A percentile compares a stretch with the other conserved stretches of the same genome.
phyloP scores from a whole-genome alignment of 1,139 yeast genomes.

The Geotrichum klebahnii region DNA sequence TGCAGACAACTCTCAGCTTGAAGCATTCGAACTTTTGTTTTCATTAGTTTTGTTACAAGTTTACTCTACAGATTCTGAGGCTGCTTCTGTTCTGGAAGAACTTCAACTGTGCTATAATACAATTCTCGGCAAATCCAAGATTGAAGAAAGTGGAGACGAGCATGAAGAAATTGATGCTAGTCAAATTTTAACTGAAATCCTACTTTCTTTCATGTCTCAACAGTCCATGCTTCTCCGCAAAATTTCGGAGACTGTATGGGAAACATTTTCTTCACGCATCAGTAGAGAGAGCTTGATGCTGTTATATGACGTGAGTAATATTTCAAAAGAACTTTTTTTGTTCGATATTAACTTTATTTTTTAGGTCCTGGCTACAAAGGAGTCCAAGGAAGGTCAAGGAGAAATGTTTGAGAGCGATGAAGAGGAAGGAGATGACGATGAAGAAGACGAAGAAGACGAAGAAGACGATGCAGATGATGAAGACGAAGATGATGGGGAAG shows the following conservation, averaged over 20 bases:
- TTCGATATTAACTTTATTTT: conserved; percentile 4
- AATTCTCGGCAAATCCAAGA: conserved; percentile 30
- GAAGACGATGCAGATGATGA: conserved; percentile 39
- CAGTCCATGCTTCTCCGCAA: conserved; percentile 68
- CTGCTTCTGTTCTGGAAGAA: conserved; percentile 71
- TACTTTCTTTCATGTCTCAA: conserved; percentile 70
- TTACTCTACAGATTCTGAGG: conserved; percentile 69
- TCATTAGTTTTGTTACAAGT: conserved; percentile 77
- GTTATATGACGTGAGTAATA: conserved; percentile 48
- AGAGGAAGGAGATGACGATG: conserved; percentile 32
- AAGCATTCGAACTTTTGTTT: conserved; percentile 67
- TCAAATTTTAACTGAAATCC: conserved; percentile 71
- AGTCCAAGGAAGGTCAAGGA: conserved; percentile 77
- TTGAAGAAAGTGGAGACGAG: conserved; percentile 32
- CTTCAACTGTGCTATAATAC: conserved; percentile 44
- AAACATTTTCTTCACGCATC: conserved; percentile 49
- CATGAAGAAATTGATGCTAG: conserved; percentile 45
- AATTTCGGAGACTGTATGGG: conserved; percentile 75
- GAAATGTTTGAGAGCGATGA: conserved; percentile 59
- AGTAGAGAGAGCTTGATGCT: conserved; percentile 52
- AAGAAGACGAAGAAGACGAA: conserved; percentile 40
- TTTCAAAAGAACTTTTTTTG: background rate
- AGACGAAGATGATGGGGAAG: conserved; percentile 35
- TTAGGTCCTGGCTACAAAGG: conserved; percentile 59
- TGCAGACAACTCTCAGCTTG: conserved; percentile 42